Evolutionary conservation across 2,329 filamentous ascomycete genomes (phyloP).

Genomic region (Coleophoma eucalyptorum): DNA sequence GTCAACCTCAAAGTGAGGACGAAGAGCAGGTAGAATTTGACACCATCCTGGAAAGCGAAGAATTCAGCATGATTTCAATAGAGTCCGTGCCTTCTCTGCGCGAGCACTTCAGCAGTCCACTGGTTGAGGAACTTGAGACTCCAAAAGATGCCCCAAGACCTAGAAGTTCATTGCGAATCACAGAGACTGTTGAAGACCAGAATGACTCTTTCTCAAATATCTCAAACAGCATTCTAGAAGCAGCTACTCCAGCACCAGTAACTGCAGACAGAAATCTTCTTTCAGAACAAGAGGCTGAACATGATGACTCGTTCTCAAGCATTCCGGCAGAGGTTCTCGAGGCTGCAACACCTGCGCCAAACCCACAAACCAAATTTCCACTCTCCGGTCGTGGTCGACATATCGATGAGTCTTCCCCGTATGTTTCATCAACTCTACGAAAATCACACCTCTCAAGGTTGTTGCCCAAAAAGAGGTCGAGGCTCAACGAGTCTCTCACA

Average conservation of each 20-base stretch:
- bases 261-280: constrained; percentile 9
- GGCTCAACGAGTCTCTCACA: background rate
- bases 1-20: background rate
- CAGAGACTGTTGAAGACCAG: constrained; percentile 2
- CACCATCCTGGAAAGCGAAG: constrained; percentile 52
- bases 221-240: constrained; percentile 16
- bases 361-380: background rate
- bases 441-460: constrained; percentile 12
- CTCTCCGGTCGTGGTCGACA: too few relatives aligned
- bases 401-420: constrained; percentile 21
- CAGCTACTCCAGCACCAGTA: constrained; percentile 13
- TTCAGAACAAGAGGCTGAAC: constrained; percentile 8
- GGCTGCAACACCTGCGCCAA: constrained; percentile 14
- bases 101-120: constrained; percentile 33
- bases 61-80: constrained; percentile 53
- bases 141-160: constrained; percentile 4
- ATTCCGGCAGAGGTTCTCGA: constrained; percentile 19
- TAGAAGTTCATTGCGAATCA: constrained; percentile 9
- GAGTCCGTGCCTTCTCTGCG: constrained; percentile 46
- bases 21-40: constrained; percentile 37
- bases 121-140: constrained; percentile 13
- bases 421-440: constrained; percentile 3
- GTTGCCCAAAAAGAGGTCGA: constrained; percentile 7
- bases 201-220: constrained; percentile 23
- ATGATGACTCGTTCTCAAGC: constrained; percentile 21